Conservation (phyloP, 345 rosid genomes). For the Dipteronia dyeriana region DNA sequence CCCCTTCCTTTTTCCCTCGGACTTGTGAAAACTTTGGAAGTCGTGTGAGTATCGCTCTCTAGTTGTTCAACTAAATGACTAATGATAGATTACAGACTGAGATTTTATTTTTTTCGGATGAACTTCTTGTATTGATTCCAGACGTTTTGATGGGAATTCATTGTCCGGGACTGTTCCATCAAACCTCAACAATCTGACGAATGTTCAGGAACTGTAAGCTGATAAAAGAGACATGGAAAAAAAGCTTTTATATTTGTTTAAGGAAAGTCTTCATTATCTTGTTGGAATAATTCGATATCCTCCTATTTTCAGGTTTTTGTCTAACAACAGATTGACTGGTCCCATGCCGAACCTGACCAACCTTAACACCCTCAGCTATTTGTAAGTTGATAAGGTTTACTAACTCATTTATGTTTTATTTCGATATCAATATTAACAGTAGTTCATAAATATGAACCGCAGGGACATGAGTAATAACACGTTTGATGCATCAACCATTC, state of each 20-base stretch:
- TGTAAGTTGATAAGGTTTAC: slow-evolving; percentile 51
- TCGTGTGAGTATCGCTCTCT: slow-evolving; percentile 63
- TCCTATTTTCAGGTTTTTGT: slow-evolving; percentile 56
- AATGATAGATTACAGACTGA: neutral
- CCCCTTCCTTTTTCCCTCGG: slow-evolving; percentile 63
- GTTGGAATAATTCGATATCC: neutral
- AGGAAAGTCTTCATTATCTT: neutral
- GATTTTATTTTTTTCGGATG: neutral
- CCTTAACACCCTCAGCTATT: slow-evolving; percentile 49
- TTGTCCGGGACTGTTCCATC: slow-evolving; percentile 56
- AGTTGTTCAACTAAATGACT: neutral
- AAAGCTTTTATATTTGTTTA: slow-evolving; percentile 6
- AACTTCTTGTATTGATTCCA: slow-evolving; percentile 32
- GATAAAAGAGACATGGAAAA: neutral
- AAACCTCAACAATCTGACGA: slow-evolving; percentile 59
- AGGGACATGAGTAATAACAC: slow-evolving; percentile 88
- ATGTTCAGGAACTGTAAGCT: slow-evolving; percentile 65
- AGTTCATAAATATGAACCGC: slow-evolving; percentile 25
- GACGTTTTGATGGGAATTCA: slow-evolving; percentile 75
- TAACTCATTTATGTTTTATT: neutral
- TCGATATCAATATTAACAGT: neutral
- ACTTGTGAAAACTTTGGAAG: slow-evolving; percentile 52
- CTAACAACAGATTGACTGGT: slow-evolving; percentile 66
- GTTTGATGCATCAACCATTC: slow-evolving; percentile 49
- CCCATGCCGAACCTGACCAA: slow-evolving; percentile 60